These are phyloP conservation scores for Wickerhamomyces canadensis DNA, from an alignment of 805 yeast genomes.

Conservation along the genomic window DNA sequence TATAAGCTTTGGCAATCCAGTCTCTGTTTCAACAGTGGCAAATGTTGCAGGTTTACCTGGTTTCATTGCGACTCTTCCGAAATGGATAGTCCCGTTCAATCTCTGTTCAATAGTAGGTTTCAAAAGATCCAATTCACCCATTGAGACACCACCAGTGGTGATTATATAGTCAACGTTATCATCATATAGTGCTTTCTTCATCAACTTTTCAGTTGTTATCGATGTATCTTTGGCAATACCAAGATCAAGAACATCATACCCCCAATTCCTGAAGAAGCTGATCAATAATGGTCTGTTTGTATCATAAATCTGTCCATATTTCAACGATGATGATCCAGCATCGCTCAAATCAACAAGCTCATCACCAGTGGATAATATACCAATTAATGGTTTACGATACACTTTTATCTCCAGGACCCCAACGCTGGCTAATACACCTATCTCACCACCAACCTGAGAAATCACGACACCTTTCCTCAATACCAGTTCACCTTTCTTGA, in stretches of 20 bases:
- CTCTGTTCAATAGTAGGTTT: slow-evolving; percentile 42
- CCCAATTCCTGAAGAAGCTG: slow-evolving; percentile 29
- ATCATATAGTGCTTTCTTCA: slow-evolving; percentile 15
- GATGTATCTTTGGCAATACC: slow-evolving; percentile 44
- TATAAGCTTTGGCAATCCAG: slow-evolving; percentile 25
- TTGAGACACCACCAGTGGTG: slow-evolving; percentile 55
- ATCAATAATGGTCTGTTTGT: slow-evolving; percentile 44
- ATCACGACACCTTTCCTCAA: slow-evolving; percentile 32
- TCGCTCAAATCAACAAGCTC: slow-evolving; percentile 35
- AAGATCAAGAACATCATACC: slow-evolving; percentile 37
- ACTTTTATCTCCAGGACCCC: slow-evolving; percentile 36
- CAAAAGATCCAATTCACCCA: slow-evolving; percentile 50
- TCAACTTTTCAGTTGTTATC: slow-evolving; percentile 23
- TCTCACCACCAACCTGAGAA: slow-evolving; percentile 41
- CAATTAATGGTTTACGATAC: slow-evolving; percentile 37
- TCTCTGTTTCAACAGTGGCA: slow-evolving; percentile 33
- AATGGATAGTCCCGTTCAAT: slow-evolving; percentile 40
- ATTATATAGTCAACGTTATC: slow-evolving; percentile 35
- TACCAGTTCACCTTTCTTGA: slow-evolving; percentile 32
- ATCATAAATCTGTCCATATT: slow-evolving; percentile 44
- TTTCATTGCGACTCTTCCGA: slow-evolving; percentile 54
- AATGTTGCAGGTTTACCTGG: slow-evolving; percentile 58
- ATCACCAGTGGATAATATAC: slow-evolving; percentile 47
- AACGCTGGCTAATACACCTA: slow-evolving; percentile 43
- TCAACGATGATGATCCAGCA: slow-evolving; percentile 2